Evolutionary conservation across 371 early-diverging fungal species (phyloP).

Genomic region (Lichtheimia corymbifera): DNA sequence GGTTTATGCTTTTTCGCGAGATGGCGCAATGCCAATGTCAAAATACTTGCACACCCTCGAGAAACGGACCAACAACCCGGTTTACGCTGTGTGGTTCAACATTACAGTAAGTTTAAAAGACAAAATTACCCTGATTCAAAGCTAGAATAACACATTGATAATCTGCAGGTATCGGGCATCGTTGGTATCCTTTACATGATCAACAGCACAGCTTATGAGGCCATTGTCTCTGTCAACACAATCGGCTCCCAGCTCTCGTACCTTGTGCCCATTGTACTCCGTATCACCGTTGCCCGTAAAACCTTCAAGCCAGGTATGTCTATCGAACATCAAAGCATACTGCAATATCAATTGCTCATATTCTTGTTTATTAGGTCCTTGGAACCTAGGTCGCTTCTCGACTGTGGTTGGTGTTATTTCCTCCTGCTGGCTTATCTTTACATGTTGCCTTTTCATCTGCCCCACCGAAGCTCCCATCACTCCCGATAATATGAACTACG

Average conservation of each 20-base stretch:
- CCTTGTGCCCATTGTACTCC: slow-evolving; percentile 66
- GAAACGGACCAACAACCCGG: slow-evolving; percentile 38
- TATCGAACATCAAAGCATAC: too few species aligned
- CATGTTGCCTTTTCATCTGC: slow-evolving; percentile 61
- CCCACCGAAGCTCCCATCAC: slow-evolving; percentile 63
- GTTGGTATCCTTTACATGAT: slow-evolving; percentile 53
- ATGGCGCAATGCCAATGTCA: slow-evolving; percentile 60
- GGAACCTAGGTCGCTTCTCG: slow-evolving; percentile 58
- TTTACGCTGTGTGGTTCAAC: slow-evolving; percentile 51
- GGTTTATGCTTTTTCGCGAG: slow-evolving; percentile 79
- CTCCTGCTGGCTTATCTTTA: slow-evolving; percentile 58
- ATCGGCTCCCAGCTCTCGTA: slow-evolving; percentile 75
- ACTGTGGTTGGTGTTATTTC: slow-evolving; percentile 46
- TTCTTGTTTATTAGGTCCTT: slow-evolving; percentile 40
- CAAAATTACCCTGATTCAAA: too few species aligned
- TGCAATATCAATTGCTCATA: too few species aligned
- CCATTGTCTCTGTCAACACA: slow-evolving; percentile 73
- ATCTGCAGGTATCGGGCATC: slow-evolving; percentile 18
- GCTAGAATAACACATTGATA: too few species aligned
- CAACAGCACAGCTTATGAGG: slow-evolving; percentile 56
- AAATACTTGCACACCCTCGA: slow-evolving; percentile 36
- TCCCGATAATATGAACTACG: slow-evolving; percentile 51
- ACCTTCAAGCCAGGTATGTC: slow-evolving; percentile 48
- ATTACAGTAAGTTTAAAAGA: slow-evolving; percentile 27
- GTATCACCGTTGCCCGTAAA: slow-evolving; percentile 54